These are phyloP conservation scores for Pseudozyma thailandica DNA, from an alignment of 1,284 basidiomycete genomes.

Conservation along the genomic window DNA sequence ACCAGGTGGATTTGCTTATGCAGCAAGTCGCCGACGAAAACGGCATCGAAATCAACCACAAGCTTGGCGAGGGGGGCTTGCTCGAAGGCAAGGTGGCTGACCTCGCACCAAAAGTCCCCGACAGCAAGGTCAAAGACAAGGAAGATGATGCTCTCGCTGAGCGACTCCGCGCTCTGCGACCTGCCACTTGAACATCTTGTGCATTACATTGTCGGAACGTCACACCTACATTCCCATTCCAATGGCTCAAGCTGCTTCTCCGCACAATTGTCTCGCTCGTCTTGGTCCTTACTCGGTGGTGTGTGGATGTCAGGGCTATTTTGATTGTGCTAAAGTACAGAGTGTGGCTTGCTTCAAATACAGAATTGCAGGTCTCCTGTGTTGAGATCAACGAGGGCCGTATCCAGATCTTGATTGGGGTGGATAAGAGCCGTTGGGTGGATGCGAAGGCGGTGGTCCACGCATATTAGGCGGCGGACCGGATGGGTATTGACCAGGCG, in stretches of 20 bases:
- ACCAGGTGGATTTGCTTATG: conserved; percentile 93
- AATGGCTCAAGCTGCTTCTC: not conserved
- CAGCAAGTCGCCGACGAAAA: conserved; percentile 96
- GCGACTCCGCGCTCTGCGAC: conserved; percentile 66
- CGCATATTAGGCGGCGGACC: conserved; percentile 41
- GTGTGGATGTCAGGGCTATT: conserved; percentile 10
- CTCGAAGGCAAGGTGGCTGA: conserved; percentile 72
- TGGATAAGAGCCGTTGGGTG: conserved; percentile 20
- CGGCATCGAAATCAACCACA: conserved; percentile 93
- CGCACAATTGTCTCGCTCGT: no score
- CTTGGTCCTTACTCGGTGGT: no score
- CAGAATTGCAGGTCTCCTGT: not conserved
- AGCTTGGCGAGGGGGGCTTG: conserved; percentile 78
- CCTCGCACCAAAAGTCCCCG: conserved; percentile 45
- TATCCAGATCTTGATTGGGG: conserved; percentile 27
- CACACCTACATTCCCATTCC: no score
- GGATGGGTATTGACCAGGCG: conserved; percentile 17
- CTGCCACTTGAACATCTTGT: conserved; percentile 46
- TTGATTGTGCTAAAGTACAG: conserved; percentile 25
- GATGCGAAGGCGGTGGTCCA: conserved; percentile 19
- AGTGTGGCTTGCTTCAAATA: conserved; percentile 1
- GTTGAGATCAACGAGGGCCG: conserved; percentile 19
- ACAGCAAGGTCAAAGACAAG: conserved; percentile 38
- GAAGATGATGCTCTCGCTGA: conserved; percentile 80
- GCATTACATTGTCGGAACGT: no score